Conservation (phyloP, 2,329 filamentous ascomycete genomes). For the Colletotrichum chrysophilum region DNA sequence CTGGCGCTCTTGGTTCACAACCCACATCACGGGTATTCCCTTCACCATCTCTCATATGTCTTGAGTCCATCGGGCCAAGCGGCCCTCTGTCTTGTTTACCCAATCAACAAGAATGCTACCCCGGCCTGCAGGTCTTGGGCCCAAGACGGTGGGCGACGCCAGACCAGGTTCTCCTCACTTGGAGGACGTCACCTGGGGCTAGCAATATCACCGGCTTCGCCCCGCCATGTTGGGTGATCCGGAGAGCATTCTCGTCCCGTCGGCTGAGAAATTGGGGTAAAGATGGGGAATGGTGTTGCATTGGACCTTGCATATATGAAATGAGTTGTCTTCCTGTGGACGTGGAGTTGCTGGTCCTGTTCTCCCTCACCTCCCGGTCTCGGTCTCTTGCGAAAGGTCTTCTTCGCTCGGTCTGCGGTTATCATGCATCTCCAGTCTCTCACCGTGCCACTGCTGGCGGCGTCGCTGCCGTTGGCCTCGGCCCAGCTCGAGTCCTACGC, state of each 20-base stretch:
- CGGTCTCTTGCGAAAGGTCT: slow-evolving; percentile 1
- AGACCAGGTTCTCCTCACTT: slow-evolving; percentile 7
- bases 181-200: slow-evolving; percentile 7
- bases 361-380: neutral
- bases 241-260: neutral
- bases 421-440: slow-evolving; percentile 27
- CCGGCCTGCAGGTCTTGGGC: neutral
- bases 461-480: slow-evolving; percentile 30
- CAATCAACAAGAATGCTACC: neutral
- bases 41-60: neutral
- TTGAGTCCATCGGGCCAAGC: neutral
- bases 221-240: neutral
- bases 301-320: slow-evolving; percentile 21
- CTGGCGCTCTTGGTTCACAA: neutral
- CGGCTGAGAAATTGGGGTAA: slow-evolving; percentile 4
- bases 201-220: neutral
- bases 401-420: neutral
- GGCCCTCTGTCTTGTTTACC: neutral
- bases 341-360: neutral
- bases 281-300: neutral
- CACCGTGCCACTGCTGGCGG: slow-evolving; percentile 30
- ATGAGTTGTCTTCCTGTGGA: neutral
- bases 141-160: neutral
- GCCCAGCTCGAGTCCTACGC: slow-evolving; percentile 53
- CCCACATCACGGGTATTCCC: neutral